Evolutionary conservation across 2,329 filamentous ascomycete species (phyloP), one percentile per base, ranked within the genome.

Genomic region (Xylaria sp.): DNA sequence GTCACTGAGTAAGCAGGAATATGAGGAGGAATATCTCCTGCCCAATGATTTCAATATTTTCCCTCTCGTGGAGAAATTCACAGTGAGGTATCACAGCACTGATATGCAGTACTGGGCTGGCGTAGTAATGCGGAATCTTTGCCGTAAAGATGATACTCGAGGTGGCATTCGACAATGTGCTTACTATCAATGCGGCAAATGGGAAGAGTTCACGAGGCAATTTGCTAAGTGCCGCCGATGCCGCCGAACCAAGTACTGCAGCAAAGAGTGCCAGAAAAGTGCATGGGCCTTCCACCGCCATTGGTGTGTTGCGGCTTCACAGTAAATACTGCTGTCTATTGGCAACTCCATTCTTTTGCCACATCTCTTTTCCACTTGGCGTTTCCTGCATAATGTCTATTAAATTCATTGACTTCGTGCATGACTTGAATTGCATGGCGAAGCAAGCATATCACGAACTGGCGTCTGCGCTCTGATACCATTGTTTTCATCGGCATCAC

Each of bases 61-160:
- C 81, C 96, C 96, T 2, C 84, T 99, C 39, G 96, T 99, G 54
- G 96, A 99, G 80, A 98, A 97, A 79, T 99, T 98, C 78, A 99
- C 96, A 4, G 93, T 97, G 33, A 90, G 96, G 71, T 94, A 97
- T 77, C 93, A 97, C 80, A 94, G 92, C 71, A 92, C 93, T 66
- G 94, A 97, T 77, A 99, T 99, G 96, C 95, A 97, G 79, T 99
- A 99, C 82, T 99, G 96, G 96, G 96, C 96, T 20, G 96, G 95
- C 69, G 96, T 99, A 17, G 96, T 99, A 51, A 99, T 99, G 96
- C 89, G 96, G 71, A 99, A 99, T 77, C 87, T 99, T 56, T 99
- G 96, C 84, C 92, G 96, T 71, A 99, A 99, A 82, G 96, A 99
- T 78, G 96, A 99, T 77, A 93, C 92, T 11, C 88, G 93, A 54